phyloP scores from a whole-genome alignment of 2,329 filamentous ascomycete genomes.

The Beauveria medogensis region DNA sequence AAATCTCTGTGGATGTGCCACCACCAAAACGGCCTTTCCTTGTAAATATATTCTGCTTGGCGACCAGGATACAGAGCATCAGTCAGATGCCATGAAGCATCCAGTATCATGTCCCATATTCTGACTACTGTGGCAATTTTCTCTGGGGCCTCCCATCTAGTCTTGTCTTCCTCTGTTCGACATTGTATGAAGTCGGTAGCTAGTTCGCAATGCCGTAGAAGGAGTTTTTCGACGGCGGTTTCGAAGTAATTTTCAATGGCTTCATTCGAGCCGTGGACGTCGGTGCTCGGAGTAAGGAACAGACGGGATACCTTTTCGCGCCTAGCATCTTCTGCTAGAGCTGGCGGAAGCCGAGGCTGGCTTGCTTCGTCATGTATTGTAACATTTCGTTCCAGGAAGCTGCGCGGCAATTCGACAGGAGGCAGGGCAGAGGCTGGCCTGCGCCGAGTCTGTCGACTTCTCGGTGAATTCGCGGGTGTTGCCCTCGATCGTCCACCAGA shows the following conservation, averaged over 20 bases:
- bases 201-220: slow-evolving; percentile 15
- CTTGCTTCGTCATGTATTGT: neutral
- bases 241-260: slow-evolving; percentile 26
- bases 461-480: slow-evolving; percentile 7
- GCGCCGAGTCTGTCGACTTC: slow-evolving; percentile 16
- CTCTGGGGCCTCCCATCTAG: slow-evolving; percentile 10
- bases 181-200: slow-evolving; percentile 13
- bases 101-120: slow-evolving; percentile 28
- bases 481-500: slow-evolving; percentile 10
- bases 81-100: slow-evolving; percentile 28
- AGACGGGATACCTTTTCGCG: slow-evolving; percentile 25
- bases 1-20: slow-evolving; percentile 31
- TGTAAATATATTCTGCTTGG: slow-evolving; percentile 27
- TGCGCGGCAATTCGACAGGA: slow-evolving; percentile 5
- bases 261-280: slow-evolving; percentile 18
- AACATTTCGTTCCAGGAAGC: slow-evolving; percentile 9
- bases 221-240: slow-evolving; percentile 18
- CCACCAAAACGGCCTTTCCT: slow-evolving; percentile 31
- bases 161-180: slow-evolving; percentile 1
- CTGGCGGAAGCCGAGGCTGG: slow-evolving; percentile 23
- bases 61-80: slow-evolving; percentile 27
- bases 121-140: slow-evolving; percentile 17
- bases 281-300: slow-evolving; percentile 18
- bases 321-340: slow-evolving; percentile 24
- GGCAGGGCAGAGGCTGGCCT: slow-evolving; percentile 12